Evolutionary conservation across 192 early-diverging fungal species (phyloP), one percentile per base, ranked within the genome.

Genomic region (Backusella macrospora): DNA sequence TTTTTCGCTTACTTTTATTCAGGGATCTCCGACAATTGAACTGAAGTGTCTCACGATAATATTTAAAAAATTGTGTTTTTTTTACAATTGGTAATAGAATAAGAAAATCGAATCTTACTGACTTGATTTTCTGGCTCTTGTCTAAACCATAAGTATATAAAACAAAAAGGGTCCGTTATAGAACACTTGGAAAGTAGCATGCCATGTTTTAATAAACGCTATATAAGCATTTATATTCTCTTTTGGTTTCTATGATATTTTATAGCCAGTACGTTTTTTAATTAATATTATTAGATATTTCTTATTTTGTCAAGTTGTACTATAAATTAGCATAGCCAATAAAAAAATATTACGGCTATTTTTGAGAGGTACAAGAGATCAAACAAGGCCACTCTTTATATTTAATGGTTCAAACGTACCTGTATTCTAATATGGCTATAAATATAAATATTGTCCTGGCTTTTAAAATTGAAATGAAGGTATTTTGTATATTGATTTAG

Each of bases 261-360:
- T 23, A 59, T 23, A 13, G 4, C 10, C 52, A 23, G 52, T 12
- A 12, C 26, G 12, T 23, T 26, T 18, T 23, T 59, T 59, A 59
- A 59, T 59, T 59, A 59, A 59, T 59, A 26, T 26, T 23, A 59
- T 26, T 21, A 59, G 21, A 12, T 26, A 9, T 59, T 59, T 23
- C 52, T 59, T 59, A 23, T 59, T 59, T 26, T 59, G 52, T 59
- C 13, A 59, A 59, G 10, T 59, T 26, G 21, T 21, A 59, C 52
- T 59, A 26, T 59, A 59, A 26, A 59, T 59, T 26, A 26, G 26
- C 8, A 59, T 59, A 23, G 21, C 52, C 52, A 59, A 59, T 59
- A 3, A 59, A 13, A 26, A 26, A 1, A 23, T 12, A 3, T 59
- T 59, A 59, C 21, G 23, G 52, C 26, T 59, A 59, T 23, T 26